Evolutionary conservation across 805 yeast genomes (phyloP).

Genomic region (Dipodascus albidus): DNA sequence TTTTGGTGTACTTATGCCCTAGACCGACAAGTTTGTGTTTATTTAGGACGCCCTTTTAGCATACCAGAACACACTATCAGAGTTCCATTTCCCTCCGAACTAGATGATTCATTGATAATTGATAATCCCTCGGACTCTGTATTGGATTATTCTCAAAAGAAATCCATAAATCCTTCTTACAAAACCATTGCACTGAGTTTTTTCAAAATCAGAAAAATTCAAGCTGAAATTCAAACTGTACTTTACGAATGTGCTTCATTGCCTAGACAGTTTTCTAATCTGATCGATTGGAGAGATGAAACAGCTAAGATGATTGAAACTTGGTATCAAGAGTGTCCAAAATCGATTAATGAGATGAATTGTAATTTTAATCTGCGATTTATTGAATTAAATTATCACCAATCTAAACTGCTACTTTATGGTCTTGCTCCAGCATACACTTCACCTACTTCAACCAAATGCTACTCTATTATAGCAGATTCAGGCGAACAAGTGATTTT

Average conservation of each 20-base stretch:
- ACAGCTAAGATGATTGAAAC: conserved; percentile 40
- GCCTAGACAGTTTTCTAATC: conserved; percentile 45
- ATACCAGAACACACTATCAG: conserved; percentile 72
- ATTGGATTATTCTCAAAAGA: conserved; percentile 7
- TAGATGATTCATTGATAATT: conserved; percentile 61
- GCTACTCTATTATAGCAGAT: conserved; percentile 44
- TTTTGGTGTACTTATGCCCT: conserved; percentile 87
- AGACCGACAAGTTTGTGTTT: conserved; percentile 78
- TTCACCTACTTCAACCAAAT: conserved; percentile 31
- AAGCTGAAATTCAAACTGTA: conserved; percentile 63
- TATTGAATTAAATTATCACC: conserved; percentile 66
- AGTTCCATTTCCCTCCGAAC: conserved; percentile 57
- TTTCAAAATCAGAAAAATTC: conserved; percentile 60
- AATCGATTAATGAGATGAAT: conserved; percentile 47
- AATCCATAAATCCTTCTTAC: conserved; percentile 38
- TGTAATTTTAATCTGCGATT: conserved; percentile 64
- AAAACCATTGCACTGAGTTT: conserved; percentile 57
- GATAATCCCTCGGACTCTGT: conserved; percentile 20
- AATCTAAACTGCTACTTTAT: conserved; percentile 57
- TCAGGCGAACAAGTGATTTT: conserved; percentile 58
- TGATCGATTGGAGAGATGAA: conserved; percentile 53
- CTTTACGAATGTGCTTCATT: conserved; percentile 62
- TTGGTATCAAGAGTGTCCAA: conserved; percentile 55
- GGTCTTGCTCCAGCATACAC: conserved; percentile 69
- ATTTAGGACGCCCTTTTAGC: conserved; percentile 79